phyloP scores from a whole-genome alignment of 257 asterid species.

The Lantana camara region DNA sequence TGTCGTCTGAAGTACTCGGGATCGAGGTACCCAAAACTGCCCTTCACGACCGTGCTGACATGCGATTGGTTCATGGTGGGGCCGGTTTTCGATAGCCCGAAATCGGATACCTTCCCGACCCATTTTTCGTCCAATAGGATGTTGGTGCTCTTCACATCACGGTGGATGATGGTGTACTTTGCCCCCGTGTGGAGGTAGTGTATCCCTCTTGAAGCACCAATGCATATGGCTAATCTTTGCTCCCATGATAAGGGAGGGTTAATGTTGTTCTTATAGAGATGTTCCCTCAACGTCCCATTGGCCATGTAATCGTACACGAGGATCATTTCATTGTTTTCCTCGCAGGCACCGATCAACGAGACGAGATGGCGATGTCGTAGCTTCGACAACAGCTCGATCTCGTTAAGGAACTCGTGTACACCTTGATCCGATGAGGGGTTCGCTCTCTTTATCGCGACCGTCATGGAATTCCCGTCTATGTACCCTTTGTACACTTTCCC shows the following conservation, averaged over 20 bases:
- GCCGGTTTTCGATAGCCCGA: constrained; percentile 73
- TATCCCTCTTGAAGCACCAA: constrained; percentile 75
- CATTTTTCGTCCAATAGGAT: constrained; percentile 65
- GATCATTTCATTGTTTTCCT: constrained; percentile 74
- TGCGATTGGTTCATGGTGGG: constrained; percentile 52
- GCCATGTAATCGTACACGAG: constrained; percentile 85
- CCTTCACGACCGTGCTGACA: constrained; percentile 75
- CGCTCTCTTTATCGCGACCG: constrained; percentile 69
- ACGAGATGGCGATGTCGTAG: constrained; percentile 79
- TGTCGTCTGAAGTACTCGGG: constrained; percentile 78
- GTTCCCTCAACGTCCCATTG: constrained; percentile 78
- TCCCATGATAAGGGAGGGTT: constrained; percentile 51
- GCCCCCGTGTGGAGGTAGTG: constrained; percentile 94
- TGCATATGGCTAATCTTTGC: constrained; percentile 66
- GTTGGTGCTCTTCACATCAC: constrained; percentile 82
- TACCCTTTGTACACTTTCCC: constrained; percentile 75
- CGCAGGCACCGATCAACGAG: constrained; percentile 78
- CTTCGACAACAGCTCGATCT: constrained; percentile 73
- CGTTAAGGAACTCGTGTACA: constrained; percentile 65
- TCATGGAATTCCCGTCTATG: constrained; percentile 43
- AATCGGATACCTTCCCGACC: constrained; percentile 83
- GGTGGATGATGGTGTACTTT: constrained; percentile 65
- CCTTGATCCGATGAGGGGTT: constrained; percentile 77
- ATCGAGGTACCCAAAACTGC: constrained; percentile 82
- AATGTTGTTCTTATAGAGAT: constrained; percentile 45